Evolutionary conservation across 108 stramenopile genomes (phyloP), one percentile per base, ranked within the genome.

Genomic region (Ochromonas danica): DNA sequence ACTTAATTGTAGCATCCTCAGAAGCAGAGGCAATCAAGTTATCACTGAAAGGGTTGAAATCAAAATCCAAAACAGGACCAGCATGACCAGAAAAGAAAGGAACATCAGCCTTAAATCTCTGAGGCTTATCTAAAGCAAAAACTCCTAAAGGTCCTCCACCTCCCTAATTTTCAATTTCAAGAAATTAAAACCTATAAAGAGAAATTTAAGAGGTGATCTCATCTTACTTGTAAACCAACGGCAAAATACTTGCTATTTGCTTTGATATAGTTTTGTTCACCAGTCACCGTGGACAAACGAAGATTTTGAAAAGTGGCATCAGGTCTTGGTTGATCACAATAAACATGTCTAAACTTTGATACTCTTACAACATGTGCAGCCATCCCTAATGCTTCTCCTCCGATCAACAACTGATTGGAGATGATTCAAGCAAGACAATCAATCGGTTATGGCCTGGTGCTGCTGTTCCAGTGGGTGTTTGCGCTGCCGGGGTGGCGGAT

Each of bases 231-330:
- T 79, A 97, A 90, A 40, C 95, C 93, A 30, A 97, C 91, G 27
- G 95, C 94, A 86, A 95, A 96, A 89, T 93, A 99, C 90, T 96
- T 95, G 33, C 95, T 89, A 71, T 96, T 97, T 30, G 93, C 98
- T 85, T 99, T 99, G 90, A 97, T 97, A 90, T 97, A 97, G 62
- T 94, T 94, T 80, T 97, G 96, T 72, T 98, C 98, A 51, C 98
- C 96, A 45, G 94, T 95, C 1, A 92, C 92, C 22, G 96, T 96
- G 41, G 94, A 90, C 38, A 97, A 89, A 27, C 93, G 91, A 79
- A 95, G 88, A 38, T 91, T 10, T 70, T 70, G 79, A 22, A 28
- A 81, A 35, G 80, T 43, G 25, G 72, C 1, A 25, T 43, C 27
- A 36, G 40, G 61, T 31, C 75, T 79, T 22, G 86, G 84, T 22